phyloP scores from a whole-genome alignment of 2,329 filamentous ascomycete genomes.

The Curvularia hawaiiensis region DNA sequence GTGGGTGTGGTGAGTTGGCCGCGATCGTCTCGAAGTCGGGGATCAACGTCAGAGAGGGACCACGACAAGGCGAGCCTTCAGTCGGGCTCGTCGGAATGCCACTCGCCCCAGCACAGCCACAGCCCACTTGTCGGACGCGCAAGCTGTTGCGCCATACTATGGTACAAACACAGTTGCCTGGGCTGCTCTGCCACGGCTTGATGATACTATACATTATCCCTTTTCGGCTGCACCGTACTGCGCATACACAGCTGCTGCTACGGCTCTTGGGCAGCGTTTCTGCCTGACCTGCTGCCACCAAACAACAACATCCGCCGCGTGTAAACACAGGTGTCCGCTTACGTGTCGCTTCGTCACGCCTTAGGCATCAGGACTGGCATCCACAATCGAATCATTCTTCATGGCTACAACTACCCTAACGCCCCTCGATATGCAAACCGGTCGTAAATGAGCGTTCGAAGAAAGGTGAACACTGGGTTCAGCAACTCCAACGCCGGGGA shows the following conservation, averaged over 20 bases:
- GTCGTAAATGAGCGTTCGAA: conserved; percentile 36
- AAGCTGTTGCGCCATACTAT: conserved; percentile 7
- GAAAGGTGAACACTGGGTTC: conserved; percentile 19
- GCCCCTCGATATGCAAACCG: conserved; percentile 24
- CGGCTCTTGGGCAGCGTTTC: conserved; percentile 5
- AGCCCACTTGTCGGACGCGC: conserved; percentile 13
- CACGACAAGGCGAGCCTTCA: conserved; percentile 3
- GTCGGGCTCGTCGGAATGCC: conserved; percentile 15
- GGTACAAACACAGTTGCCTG: neutral
- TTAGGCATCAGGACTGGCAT: conserved; percentile 17
- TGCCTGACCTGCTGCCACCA: conserved; percentile 7
- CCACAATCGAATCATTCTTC: conserved; percentile 22
- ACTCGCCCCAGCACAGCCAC: conserved; percentile 26
- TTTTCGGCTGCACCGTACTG: neutral
- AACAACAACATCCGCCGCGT: conserved; percentile 12
- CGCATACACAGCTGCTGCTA: neutral
- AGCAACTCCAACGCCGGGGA: conserved; percentile 34
- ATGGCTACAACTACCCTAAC: conserved; percentile 16
- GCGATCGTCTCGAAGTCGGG: conserved; percentile 7
- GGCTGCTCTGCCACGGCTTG: neutral
- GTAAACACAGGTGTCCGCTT: conserved; percentile 15
- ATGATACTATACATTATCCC: neutral
- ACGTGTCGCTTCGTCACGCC: conserved; percentile 29
- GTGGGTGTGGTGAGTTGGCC: conserved; percentile 14
- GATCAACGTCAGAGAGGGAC: conserved; percentile 16